Evolutionary conservation across 1,284 basidiomycete species (phyloP), one percentile per base, ranked within the genome.

Genomic region (Melampsora americana): DNA sequence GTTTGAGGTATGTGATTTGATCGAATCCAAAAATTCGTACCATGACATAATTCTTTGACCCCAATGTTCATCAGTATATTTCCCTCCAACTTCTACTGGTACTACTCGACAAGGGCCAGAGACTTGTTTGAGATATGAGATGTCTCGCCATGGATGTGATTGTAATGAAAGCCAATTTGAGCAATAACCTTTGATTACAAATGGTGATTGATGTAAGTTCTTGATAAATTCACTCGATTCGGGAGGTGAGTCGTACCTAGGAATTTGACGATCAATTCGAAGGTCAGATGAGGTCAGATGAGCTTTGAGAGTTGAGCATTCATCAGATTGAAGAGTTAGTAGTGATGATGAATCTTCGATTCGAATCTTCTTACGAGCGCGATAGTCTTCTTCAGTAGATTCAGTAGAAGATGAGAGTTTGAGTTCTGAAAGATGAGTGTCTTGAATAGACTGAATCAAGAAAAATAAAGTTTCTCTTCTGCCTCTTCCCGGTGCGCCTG

Each of bases 31-130:
- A 81, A 98, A 94, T 3, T 85, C 85, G 44, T 90, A 88, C 89
- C 93, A 96, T 28, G 83, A 80, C 82, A 96, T 87, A 76, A 98
- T 86, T 77, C 84, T 84, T 83, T 96, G 95, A 0, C 87, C 87
- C 95, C 95, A 99, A 64, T 88, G 87, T 26, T 88, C 87, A 16
- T 86, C 85, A 44, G 92, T 88, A 82, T 99, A 99, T 81, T 93
- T 90, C 62, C 84, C 83, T 3, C 95, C 95, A 32, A 95, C 85
- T 83, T 99, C 95, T 12, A 98, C 89, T 5, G 95, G 95, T 0
- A 98, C 91, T 9, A 92, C 83, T 18, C 95, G 87, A 3, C 90
- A 93, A 42, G 87, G 87, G 11, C 94, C 94, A 1, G 88, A 88
- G 1, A 87, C 83, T 5, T 84, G 83, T 28, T 86, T 85, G 0